A percentile compares a stretch with the other conserved stretches of the same genome.
Evolutionary conservation across 106 monocot genomes (phyloP).

Genomic region (Cymbidium sinense): DNA sequence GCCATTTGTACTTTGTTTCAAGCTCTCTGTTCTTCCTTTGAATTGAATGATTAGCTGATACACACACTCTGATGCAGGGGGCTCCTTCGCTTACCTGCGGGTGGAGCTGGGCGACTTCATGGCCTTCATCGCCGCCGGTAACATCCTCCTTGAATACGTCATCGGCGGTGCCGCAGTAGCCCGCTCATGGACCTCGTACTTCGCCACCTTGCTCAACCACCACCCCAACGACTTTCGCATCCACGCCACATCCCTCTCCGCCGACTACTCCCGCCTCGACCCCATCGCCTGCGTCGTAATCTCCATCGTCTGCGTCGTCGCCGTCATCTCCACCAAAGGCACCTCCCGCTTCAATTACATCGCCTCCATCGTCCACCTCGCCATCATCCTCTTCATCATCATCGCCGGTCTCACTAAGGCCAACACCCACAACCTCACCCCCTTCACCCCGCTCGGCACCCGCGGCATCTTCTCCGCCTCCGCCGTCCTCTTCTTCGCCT

Average conservation of each 20-base stretch:
- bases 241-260: slow-evolving; percentile 38
- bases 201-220: slow-evolving; percentile 78
- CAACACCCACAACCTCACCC: slow-evolving; percentile 38
- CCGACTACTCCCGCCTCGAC: slow-evolving; percentile 65
- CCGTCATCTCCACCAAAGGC: slow-evolving; percentile 66
- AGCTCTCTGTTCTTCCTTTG: too few relatives aligned
- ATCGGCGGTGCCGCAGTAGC: slow-evolving; percentile 87
- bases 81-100: slow-evolving; percentile 84
- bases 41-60: background rate
- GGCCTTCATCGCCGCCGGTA: slow-evolving; percentile 90
- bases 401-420: slow-evolving; percentile 72
- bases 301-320: slow-evolving; percentile 38
- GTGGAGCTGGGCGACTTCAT: slow-evolving; percentile 93
- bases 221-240: slow-evolving; percentile 72
- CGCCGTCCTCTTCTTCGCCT: slow-evolving; percentile 83
- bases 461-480: slow-evolving; percentile 69
- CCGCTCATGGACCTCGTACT: slow-evolving; percentile 90
- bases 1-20: too few relatives aligned
- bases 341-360: slow-evolving; percentile 84
- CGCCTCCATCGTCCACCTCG: slow-evolving; percentile 70
- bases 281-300: slow-evolving; percentile 70
- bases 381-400: slow-evolving; percentile 69
- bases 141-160: slow-evolving; percentile 87
- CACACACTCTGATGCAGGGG: slow-evolving; percentile 24
- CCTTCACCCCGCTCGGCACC: slow-evolving; percentile 54